phyloP scores from a whole-genome alignment of 768 basidiomycete species.

The Mrakia blollopis region DNA sequence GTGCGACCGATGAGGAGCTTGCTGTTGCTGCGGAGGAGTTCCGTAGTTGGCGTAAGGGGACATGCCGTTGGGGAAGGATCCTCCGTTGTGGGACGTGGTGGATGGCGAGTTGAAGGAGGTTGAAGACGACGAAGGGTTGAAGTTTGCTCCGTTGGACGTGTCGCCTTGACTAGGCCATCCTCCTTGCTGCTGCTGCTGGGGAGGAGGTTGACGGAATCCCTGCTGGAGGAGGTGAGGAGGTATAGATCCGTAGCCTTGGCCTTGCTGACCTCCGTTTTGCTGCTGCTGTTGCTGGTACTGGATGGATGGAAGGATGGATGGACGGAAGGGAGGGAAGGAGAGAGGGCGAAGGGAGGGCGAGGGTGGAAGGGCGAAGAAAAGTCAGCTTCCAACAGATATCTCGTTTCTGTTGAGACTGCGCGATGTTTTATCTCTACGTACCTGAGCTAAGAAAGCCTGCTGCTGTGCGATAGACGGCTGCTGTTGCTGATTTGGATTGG shows the following conservation, averaged over 20 bases:
- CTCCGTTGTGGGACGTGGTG: neutral
- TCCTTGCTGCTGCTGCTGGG: neutral
- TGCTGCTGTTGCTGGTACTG: neutral
- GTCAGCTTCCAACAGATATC: neutral
- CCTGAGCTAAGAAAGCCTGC: constrained; percentile 10
- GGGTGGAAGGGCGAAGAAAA: neutral
- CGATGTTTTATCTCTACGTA: neutral
- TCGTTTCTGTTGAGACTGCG: neutral
- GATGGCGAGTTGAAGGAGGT: neutral
- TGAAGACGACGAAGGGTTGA: neutral
- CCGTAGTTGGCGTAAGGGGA: neutral
- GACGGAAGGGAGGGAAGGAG: neutral
- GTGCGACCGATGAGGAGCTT: constrained; percentile 3
- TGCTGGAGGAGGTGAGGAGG: constrained; percentile 14
- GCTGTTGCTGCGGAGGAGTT: constrained; percentile 3
- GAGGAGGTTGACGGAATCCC: neutral
- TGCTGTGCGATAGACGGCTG: neutral
- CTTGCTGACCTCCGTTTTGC: constrained; percentile 10
- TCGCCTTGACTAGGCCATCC: neutral
- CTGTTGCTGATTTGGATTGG: constrained; percentile 2
- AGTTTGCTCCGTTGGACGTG: neutral
- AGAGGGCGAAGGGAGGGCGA: neutral
- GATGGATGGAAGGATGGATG: no score
- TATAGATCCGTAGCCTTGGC: neutral
- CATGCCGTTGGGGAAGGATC: neutral